phyloP scores from a whole-genome alignment of 2,329 filamentous ascomycete genomes.

The Pseudopithomyces maydicus region DNA sequence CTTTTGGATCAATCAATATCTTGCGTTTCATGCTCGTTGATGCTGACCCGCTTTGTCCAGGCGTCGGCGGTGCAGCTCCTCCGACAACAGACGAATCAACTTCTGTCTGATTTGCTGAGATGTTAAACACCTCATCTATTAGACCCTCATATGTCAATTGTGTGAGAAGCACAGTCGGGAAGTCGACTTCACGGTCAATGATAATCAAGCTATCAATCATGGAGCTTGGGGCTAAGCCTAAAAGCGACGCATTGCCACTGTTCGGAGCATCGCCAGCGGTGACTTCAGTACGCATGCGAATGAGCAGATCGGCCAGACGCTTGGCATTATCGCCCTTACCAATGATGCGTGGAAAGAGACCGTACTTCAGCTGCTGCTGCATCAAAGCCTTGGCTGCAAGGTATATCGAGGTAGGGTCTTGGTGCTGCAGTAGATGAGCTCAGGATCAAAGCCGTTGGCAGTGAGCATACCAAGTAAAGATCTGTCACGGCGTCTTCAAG shows the following conservation, averaged over 20 bases:
- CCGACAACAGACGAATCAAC: slow-evolving; percentile 90
- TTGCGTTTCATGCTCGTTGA: slow-evolving; percentile 75
- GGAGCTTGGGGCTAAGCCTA: slow-evolving; percentile 81
- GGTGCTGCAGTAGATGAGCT: slow-evolving; percentile 58
- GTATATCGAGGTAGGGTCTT: slow-evolving; percentile 90
- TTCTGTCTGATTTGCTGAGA: slow-evolving; percentile 90
- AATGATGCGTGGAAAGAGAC: slow-evolving; percentile 90
- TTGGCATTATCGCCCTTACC: slow-evolving; percentile 96
- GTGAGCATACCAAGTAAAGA: slow-evolving; percentile 70
- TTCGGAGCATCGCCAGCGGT: slow-evolving; percentile 76
- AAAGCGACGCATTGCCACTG: slow-evolving; percentile 56
- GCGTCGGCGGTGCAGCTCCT: slow-evolving; percentile 62
- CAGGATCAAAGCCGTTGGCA: not conserved
- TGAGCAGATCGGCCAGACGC: slow-evolving; percentile 81
- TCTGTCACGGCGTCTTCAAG: slow-evolving; percentile 85
- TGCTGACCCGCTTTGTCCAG: slow-evolving; percentile 54
- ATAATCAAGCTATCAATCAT: slow-evolving; percentile 90
- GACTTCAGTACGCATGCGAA: slow-evolving; percentile 90
- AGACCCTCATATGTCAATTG: slow-evolving; percentile 97
- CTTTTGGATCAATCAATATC: slow-evolving; percentile 84
- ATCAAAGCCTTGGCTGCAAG: slow-evolving; percentile 90
- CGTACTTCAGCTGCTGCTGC: slow-evolving; percentile 89
- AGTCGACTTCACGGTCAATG: slow-evolving; percentile 93
- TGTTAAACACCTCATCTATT: slow-evolving; percentile 90
- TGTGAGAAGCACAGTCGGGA: slow-evolving; percentile 87